These are phyloP conservation scores for Pelargonium myrrhifolium DNA, from an alignment of 441 rosid genomes.

Conservation along the genomic window DNA sequence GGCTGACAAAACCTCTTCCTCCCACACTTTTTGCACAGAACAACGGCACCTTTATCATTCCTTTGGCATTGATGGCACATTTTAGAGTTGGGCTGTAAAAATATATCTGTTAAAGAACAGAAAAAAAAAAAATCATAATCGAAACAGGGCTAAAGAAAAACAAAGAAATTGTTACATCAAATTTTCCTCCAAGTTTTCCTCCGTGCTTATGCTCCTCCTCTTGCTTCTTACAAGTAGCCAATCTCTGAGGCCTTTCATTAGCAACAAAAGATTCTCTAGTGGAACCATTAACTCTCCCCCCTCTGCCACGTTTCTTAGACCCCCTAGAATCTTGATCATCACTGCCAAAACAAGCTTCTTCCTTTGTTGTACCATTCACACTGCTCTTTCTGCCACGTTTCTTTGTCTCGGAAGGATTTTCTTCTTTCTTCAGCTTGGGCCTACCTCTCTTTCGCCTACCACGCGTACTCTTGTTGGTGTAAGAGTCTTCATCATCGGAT, in stretches of 20 bases:
- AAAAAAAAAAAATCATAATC: too few relatives aligned
- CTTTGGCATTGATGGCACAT: constrained; percentile 8
- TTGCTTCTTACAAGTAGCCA: neutral
- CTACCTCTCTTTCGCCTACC: neutral
- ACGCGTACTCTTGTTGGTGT: too few relatives aligned
- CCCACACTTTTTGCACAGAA: neutral
- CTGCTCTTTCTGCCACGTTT: neutral
- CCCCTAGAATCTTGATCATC: neutral
- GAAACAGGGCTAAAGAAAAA: neutral
- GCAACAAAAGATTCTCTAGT: neutral
- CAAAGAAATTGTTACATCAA: neutral
- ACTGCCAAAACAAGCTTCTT: neutral
- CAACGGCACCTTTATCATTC: neutral
- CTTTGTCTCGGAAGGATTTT: neutral
- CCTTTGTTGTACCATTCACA: neutral
- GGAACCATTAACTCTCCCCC: neutral
- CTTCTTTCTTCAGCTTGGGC: neutral
- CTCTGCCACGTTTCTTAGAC: neutral
- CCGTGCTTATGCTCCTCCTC: neutral
- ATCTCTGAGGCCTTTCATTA: neutral
- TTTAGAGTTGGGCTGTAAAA: too few relatives aligned
- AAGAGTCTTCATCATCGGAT: too few relatives aligned
- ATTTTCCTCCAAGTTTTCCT: neutral
- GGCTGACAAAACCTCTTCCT: neutral
- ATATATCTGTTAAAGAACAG: too few relatives aligned